Evolutionary conservation across 306 rosid species (phyloP).

Genomic region (Leucaena leucocephala): DNA sequence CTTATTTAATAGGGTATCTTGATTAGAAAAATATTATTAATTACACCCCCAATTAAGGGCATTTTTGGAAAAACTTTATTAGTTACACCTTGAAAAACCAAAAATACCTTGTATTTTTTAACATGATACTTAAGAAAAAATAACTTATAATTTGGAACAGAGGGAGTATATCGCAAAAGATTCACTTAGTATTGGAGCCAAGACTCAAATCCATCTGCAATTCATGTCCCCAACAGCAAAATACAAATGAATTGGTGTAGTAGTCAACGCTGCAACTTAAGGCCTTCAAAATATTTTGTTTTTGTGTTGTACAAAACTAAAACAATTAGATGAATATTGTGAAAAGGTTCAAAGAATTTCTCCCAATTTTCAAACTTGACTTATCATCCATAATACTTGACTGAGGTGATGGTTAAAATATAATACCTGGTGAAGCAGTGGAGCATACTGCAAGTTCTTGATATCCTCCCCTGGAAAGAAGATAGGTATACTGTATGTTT

Average conservation of each 20-base stretch:
- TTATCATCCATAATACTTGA: background rate
- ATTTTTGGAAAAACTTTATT: too few species aligned
- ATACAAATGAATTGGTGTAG: conserved; percentile 10
- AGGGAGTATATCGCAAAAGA: background rate
- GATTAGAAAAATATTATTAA: background rate
- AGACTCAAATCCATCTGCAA: conserved; percentile 13
- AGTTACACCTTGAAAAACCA: background rate
- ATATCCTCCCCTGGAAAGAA: conserved; percentile 86
- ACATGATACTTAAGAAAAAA: background rate
- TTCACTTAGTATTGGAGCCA: background rate
- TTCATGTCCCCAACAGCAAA: conserved; percentile 32
- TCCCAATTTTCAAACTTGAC: background rate
- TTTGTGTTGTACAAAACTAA: background rate
- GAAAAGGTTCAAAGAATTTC: background rate
- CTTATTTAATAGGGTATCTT: background rate
- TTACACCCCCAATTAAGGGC: background rate
- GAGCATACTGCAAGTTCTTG: conserved; percentile 95
- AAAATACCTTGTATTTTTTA: background rate
- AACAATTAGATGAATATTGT: background rate
- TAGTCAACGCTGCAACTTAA: background rate
- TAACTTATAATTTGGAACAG: background rate
- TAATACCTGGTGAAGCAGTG: conserved; percentile 88
- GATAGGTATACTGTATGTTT: conserved; percentile 72
- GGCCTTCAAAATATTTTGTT: conserved; percentile 23
- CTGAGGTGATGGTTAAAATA: background rate